Conservation (phyloP, 768 basidiomycete genomes). For the Lactifluus echinatus region DNA sequence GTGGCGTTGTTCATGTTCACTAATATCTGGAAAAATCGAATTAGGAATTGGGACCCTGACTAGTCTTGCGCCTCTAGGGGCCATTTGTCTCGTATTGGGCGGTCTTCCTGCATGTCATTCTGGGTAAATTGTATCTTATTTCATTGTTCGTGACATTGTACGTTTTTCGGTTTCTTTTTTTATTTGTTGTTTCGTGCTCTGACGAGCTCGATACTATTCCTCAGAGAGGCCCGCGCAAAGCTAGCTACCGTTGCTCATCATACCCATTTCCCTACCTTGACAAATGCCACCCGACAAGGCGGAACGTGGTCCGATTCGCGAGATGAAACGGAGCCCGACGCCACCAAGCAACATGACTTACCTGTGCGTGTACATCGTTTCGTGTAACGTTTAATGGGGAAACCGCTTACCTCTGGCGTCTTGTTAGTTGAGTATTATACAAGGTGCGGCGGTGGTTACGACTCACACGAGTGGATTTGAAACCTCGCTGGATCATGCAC, state of each 20-base stretch:
- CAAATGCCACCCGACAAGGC: background rate
- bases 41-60: background rate
- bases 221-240: constrained; percentile 8
- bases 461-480: background rate
- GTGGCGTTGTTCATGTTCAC: background rate
- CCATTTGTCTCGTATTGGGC: constrained; percentile 23
- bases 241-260: background rate
- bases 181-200: background rate
- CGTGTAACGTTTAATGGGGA: background rate
- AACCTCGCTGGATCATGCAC: background rate
- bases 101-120: constrained; percentile 23
- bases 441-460: background rate
- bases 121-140: constrained; percentile 28
- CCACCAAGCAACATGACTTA: background rate
- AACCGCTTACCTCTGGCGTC: background rate
- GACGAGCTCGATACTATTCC: background rate
- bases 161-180: background rate
- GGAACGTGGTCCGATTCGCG: background rate
- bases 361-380: background rate
- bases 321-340: background rate
- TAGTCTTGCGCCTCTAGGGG: background rate
- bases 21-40: no score
- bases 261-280: constrained; percentile 9
- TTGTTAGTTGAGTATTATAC: background rate
- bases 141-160: constrained; percentile 26